Base-by-base conservation (phyloP, 2,329 filamentous ascomycete genomes). In the Alternaria ventricosa region DNA sequence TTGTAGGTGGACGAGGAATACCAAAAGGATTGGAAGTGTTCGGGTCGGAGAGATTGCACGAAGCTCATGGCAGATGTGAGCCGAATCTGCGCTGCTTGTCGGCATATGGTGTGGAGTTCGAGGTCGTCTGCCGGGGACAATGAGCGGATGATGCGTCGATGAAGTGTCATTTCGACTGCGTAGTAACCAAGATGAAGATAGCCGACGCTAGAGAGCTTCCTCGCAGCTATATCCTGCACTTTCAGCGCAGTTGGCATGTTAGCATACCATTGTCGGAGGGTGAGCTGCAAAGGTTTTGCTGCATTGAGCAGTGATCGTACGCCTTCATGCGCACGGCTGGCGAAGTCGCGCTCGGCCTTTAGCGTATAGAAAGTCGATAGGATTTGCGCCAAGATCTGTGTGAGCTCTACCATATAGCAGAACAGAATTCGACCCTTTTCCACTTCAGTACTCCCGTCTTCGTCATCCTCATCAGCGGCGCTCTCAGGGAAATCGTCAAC, bases 211-310 rank as follows among this genome's bases (percentile, higher is more conserved):
- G 72, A 78, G 3, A 78, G 63, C 60, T 77, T 77, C 8, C 74
- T 63, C 44, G 73, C 70, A 11, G 71, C 66, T 6, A 77, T 63
- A 9, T 81, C 80, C 28, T 86, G 84, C 81, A 86, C 84, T 61
- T 84, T 85, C 45, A 87, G 76, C 4, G 79, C 73, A 15, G 81
- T 64, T 3, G 85, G 85, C 15, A 87, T 77, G 18, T 79, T 79
- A 4, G 81, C 79, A 65, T 84, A 87, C 86, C 86, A 87, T 50
- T 86, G 81, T 44, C 84, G 84, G 3, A 87, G 75, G 1, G 83
- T 81, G 60, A 87, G 80, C 62, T 87, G 84, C 6, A 86, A 83
- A 3, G 85, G 85, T 65, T 87, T 87, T 28, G 85, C 85, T 55
- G 80, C 80, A 59, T 86, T 84, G 10, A 87, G 77, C 22, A 87